Conservation (phyloP, 108 stramenopile species). For the Seminavis robusta region DNA sequence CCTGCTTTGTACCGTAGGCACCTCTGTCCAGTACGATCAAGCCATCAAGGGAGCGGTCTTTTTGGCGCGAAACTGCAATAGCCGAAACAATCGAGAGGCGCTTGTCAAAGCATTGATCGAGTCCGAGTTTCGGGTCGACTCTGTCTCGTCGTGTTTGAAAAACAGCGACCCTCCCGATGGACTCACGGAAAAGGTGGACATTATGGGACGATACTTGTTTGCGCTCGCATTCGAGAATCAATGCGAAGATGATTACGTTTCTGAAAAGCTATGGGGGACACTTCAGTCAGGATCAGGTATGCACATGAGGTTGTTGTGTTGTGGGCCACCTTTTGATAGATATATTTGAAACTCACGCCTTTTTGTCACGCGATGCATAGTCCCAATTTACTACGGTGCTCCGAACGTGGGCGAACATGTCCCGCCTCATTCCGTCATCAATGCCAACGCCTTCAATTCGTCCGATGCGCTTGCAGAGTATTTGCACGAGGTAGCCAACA, state of each 20-base stretch:
- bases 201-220: slow-evolving; percentile 51
- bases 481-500: slow-evolving; percentile 30
- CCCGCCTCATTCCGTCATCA: slow-evolving; percentile 44
- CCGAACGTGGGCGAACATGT: slow-evolving; percentile 50
- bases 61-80: slow-evolving; percentile 59
- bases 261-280: slow-evolving; percentile 74
- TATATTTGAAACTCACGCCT: too few species aligned
- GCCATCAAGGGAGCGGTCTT: slow-evolving; percentile 65
- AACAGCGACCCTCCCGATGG: slow-evolving; percentile 57
- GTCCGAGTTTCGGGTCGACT: slow-evolving; percentile 49
- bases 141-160: slow-evolving; percentile 48
- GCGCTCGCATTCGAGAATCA: slow-evolving; percentile 58
- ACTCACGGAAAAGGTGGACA: slow-evolving; percentile 32
- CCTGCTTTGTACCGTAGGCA: too few species aligned
- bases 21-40: slow-evolving; percentile 40
- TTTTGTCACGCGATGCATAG: too few species aligned
- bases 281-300: slow-evolving; percentile 54
- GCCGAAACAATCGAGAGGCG: slow-evolving; percentile 48
- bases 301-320: too few species aligned
- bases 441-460: slow-evolving; percentile 29
- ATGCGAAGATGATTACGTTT: slow-evolving; percentile 49
- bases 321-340: too few species aligned
- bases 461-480: slow-evolving; percentile 38
- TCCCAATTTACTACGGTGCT: slow-evolving; percentile 67
- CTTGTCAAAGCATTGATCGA: slow-evolving; percentile 24